A percentile compares a stretch with the other conserved stretches of the same genome.
These are phyloP conservation scores for Phytophthora sojae DNA, from an alignment of 352 stramenopile species.

Conservation along the genomic window DNA sequence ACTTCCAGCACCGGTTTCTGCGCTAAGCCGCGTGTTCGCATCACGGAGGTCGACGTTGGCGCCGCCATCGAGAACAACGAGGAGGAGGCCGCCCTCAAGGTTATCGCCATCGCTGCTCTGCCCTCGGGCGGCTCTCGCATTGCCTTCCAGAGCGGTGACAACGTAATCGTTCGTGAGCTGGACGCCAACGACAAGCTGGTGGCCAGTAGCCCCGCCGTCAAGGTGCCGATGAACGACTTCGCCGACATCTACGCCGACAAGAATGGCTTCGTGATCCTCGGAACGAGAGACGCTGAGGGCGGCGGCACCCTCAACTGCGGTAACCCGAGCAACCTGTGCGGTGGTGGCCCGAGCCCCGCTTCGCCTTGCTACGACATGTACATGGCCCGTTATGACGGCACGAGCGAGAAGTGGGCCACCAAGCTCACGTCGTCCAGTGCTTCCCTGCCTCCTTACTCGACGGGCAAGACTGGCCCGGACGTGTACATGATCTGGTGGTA, in stretches of 20 bases:
- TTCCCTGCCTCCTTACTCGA: slow-evolving; percentile 54
- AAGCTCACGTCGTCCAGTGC: slow-evolving; percentile 57
- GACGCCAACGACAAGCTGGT: slow-evolving; percentile 54
- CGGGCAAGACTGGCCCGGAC: slow-evolving; percentile 40
- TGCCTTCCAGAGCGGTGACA: slow-evolving; percentile 57
- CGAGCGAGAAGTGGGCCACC: slow-evolving; percentile 54
- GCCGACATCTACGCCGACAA: slow-evolving; percentile 56
- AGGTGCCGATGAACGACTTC: slow-evolving; percentile 50
- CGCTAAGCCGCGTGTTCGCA: slow-evolving; percentile 40
- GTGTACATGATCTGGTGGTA: slow-evolving; percentile 76
- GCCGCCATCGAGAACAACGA: slow-evolving; percentile 42
- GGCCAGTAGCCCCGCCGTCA: slow-evolving; percentile 31
- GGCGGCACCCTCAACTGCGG: slow-evolving; percentile 64
- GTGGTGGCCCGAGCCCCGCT: slow-evolving; percentile 33
- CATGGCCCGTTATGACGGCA: slow-evolving; percentile 53
- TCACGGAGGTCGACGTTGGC: slow-evolving; percentile 53
- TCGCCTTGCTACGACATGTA: slow-evolving; percentile 65
- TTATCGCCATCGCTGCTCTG: slow-evolving; percentile 53
- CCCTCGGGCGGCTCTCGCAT: slow-evolving; percentile 49
- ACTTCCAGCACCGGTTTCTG: slow-evolving; percentile 46
- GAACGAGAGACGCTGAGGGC: slow-evolving; percentile 52
- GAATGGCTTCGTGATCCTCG: slow-evolving; percentile 39
- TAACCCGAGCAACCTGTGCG: slow-evolving; percentile 58
- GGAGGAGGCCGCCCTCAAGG: slow-evolving; percentile 54
- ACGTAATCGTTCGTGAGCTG: slow-evolving; percentile 49